Conservation (phyloP, 305 asterid genomes). For the Fraxinus greggii region DNA sequence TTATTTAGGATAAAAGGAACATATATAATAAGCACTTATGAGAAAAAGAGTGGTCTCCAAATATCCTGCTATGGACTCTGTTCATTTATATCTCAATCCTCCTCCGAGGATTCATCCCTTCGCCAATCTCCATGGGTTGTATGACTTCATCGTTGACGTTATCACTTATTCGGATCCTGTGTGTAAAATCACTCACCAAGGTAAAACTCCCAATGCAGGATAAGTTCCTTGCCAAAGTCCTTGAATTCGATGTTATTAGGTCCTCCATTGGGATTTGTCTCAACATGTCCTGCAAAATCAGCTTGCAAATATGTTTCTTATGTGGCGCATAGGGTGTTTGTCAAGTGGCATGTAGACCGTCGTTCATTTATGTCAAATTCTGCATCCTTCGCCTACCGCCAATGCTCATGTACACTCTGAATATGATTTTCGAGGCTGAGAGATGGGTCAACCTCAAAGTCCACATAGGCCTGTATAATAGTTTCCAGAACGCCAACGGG, state of each 20-base stretch:
- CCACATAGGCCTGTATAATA: not conserved
- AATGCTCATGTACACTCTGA: not conserved
- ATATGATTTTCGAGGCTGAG: not conserved
- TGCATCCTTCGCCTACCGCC: not conserved
- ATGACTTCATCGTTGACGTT: too few species aligned
- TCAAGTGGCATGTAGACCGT: not conserved
- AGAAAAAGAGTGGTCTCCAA: not conserved
- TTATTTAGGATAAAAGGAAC: not conserved
- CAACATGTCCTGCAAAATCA: not conserved
- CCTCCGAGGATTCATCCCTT: not conserved
- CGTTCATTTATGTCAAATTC: not conserved
- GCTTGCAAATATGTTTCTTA: not conserved
- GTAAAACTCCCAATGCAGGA: not conserved
- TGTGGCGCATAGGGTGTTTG: not conserved
- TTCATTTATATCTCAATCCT: not conserved
- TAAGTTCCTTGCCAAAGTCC: not conserved
- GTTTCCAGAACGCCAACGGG: not conserved
- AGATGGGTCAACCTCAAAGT: not conserved
- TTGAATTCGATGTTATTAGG: not conserved
- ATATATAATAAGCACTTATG: not conserved
- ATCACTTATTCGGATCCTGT: not conserved
- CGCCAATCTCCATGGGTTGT: not conserved
- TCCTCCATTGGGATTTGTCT: not conserved
- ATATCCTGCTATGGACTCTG: not conserved
- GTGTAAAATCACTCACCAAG: not conserved